Base-by-base conservation (phyloP, 495 filamentous ascomycete species). In the Daldinia grandis region DNA sequence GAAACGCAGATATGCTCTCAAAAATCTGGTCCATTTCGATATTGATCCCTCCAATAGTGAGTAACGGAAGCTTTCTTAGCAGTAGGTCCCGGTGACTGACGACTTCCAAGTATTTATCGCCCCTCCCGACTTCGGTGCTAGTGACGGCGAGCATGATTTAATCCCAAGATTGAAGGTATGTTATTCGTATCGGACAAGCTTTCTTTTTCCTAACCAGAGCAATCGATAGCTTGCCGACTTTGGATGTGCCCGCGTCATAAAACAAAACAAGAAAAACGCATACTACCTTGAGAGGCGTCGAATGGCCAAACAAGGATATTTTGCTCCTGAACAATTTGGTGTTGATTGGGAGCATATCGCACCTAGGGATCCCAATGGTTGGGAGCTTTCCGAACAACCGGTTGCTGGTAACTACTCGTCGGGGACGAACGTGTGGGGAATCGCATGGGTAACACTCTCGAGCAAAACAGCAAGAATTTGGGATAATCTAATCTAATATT, bases 261-360 rank as follows among this genome's bases (percentile, higher is more conserved):
- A 71, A 17, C 19, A 5, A 4, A 30, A 58, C 7, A 73, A 71
- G 58, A 38, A 14, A 40, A 73, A 73, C 24, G 0, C 0, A 6
- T 75, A 70, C 25, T 71, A 71, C 35, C 2, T 42, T 0, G 33
- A 27, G 0, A 42, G 14, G 40, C 55, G 70, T 27, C 12, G 19
- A 0, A 17, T 15, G 0, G 63, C 19, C 15, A 76, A 76, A 42
- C 3, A 24, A 2, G 64, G 66, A 14, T 61, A 62, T 5, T 64
- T 21, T 17, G 63, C 73, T 28, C 73, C 73, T 28, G 73, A 71
- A 51, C 67, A 76, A 63, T 76, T 73, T 42, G 71, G 74, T 9
- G 2, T 15, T 3, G 67, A 76, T 0, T 76, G 71, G 74, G 66
- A 73, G 4, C 25, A 62, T 33, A 24, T 65, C 25, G 31, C 8